Base-by-base conservation (phyloP, 2,329 filamentous ascomycete species). In the Exophiala dermatitidis region DNA sequence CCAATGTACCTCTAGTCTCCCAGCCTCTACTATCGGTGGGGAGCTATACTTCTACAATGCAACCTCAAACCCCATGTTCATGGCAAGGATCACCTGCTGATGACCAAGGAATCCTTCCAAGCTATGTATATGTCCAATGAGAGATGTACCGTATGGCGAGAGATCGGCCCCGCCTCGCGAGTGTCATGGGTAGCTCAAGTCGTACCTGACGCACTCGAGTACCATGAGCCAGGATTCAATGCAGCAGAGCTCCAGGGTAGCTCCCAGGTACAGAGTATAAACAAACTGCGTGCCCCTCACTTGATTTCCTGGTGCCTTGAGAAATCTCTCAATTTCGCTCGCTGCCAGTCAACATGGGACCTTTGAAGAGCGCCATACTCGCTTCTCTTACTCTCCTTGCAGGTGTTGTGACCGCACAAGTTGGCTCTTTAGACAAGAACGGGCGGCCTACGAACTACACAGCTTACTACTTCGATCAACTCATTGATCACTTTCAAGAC, bases 401-500 rank as follows among this genome's bases (percentile, higher is more conserved):
- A n/a, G 54, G 57, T 43, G 30, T 53, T 40, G 48, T 36, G 38
- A 31, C 52, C 19, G 57, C 54, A 2, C 59, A 60, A 37, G 52
- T 60, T 29, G 59, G 59, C 36, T 44, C 57, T 46, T 41, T 54
- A 4, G 57, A 41, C 30, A 42, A 48, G 5, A 51, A 60, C 36
- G 59, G 56, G 5, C 52, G 60, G 37, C 60, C 58, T 8, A 60
- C 58, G 6, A 59, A 42, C 26, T 62, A 62, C 43, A 55, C 56
- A 4, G 54, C 50, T 4, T 54, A 62, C 48, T 51, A 47, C 31
- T 58, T 60, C 33, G 48, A 53, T 31, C 58, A 60, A 37, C 45
- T 45, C 9, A 62, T 62, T n/a, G 60, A 62, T 42, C 60, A 62
- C 38, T 62, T 60, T 34, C 58, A 32, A 33, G 46, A 50, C 26